Base-by-base conservation (phyloP, 2,329 filamentous ascomycete genomes). In the Paraphaeosphaeria minitans region DNA sequence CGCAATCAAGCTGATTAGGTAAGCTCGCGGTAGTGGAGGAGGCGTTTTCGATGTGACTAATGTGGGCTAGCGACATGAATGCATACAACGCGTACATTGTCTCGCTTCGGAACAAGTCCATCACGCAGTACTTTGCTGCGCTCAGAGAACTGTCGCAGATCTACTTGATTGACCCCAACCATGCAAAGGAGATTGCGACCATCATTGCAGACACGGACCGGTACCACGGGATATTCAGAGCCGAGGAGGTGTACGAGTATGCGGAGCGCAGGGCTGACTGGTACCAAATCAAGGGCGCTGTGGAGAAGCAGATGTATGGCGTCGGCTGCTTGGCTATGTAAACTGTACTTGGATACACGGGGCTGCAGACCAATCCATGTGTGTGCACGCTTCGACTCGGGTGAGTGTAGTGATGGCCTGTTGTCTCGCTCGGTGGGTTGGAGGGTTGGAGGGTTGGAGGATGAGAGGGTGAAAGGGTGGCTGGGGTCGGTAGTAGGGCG, bases 221-320 rank as follows among this genome's bases (percentile, higher is more conserved):
- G 2, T 99, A 98, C 75, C 86, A 91, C 27, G 95, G 95, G 13
- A 91, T 99, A 50, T 97, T 98, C 72, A 85, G 93, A 21, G 92
- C 94, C 0, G 95, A 99, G 76, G 95, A 99, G 80, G 95, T 98
- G 3, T 97, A 97, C 71, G 94, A 98, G 81, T 99, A 96, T 80
- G 95, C 94, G 1, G 93, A 97, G 78, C 83, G 95, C 66, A 83
- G 95, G 66, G 93, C 93, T 51, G 95, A 99, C 79, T 99, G 95
- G 95, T 97, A 95, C 75, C 85, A 89, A 67, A 92, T 99, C 12
- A 90, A 90, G 80, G 87, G 86, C 64, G 87, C 93, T 63, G 95
- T 99, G 6, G 95, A 99, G 82, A 89, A 91, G 78, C 93, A 93
- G 61, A 97, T 99, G 93, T 98, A 97, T 79, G 95, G 95, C 4